Base-by-base conservation (phyloP, 495 filamentous ascomycete genomes). In the Penicillium coffeae region DNA sequence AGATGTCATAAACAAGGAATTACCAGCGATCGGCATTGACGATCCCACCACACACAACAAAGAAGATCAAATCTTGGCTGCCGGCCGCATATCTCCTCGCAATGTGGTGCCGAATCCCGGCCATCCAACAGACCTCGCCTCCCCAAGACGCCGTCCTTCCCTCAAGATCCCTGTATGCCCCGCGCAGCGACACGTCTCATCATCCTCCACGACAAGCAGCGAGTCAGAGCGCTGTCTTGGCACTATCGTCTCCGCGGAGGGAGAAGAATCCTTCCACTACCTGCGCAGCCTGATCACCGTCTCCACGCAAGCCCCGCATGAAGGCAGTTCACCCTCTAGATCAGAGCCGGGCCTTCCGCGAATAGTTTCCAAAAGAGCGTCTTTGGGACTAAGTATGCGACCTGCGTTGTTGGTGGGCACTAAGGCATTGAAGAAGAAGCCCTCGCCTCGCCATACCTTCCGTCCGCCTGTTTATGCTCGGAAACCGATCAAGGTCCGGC, bases 251-350 rank as follows among this genome's bases (percentile, higher is more conserved):
- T n/a, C n/a, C n/a, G n/a, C 25, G 10, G 25, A 22, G 8, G 47
- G 55, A 40, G 61, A 56, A 39, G 55, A 65, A 39, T 55, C 50
- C 12, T 62, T 65, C 51, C 42, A 58, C 33, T 59, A 64, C 25
- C 50, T 64, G 35, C 39, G 45, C 20, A 62, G 58, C 34, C 40
- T 61, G 37, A 64, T 64, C 51, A 64, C 58, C 19, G 16, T 56
- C 37, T 61, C 60, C n/a, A 33, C 50, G 1, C 51, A 40, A 9
- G 40, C 54, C 15, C 36, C 41, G 18, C 22, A 30, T 7, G 33
- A 46, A 21, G 21, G 4, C 14, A n/a, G 44, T 21, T 45, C 54
- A 8, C 39, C 21, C 13, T 45, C 36, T 2, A 15, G 15, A 6
- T 15, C 7, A 8, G 45, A 39, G 30, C 13, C 44, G 32, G 18